Percentiles rank a stretch among this genome's conserved stretches.
Conservation (phyloP, 495 filamentous ascomycete species). For the Hypoxylon lienhwacheense region DNA sequence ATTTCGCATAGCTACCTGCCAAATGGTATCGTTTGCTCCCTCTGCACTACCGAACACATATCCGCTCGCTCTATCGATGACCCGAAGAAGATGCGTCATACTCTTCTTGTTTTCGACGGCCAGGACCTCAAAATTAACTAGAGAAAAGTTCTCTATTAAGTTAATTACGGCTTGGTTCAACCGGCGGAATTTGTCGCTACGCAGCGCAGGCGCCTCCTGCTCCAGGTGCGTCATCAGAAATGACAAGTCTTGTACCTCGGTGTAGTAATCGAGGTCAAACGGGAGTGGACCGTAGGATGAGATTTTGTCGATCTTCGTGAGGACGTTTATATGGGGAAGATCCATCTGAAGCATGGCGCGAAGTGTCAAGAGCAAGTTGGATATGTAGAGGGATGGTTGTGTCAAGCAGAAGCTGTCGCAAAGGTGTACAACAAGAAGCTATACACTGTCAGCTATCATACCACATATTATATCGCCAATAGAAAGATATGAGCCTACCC, state of each 20-base stretch:
- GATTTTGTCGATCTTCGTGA: slow-evolving; percentile 96
- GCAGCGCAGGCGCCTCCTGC: slow-evolving; percentile 55
- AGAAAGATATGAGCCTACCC: slow-evolving; percentile 66
- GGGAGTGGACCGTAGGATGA: slow-evolving; percentile 73
- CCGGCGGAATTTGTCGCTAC: slow-evolving; percentile 71
- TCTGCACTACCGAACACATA: slow-evolving; percentile 92
- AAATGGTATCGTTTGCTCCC: slow-evolving; percentile 89
- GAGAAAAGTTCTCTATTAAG: slow-evolving; percentile 81
- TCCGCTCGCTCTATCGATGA: slow-evolving; percentile 86
- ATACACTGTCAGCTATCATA: slow-evolving; percentile 14
- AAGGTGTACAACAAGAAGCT: slow-evolving; percentile 90
- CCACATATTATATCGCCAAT: background rate
- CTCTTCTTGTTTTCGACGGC: slow-evolving; percentile 94
- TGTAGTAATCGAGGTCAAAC: slow-evolving; percentile 95
- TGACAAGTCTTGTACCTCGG: slow-evolving; percentile 90
- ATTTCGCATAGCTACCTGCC: slow-evolving; percentile 92
- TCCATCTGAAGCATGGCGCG: slow-evolving; percentile 98
- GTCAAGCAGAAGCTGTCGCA: slow-evolving; percentile 91
- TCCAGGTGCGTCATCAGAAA: slow-evolving; percentile 81
- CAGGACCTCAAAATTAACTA: slow-evolving; percentile 89
- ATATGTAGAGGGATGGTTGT: slow-evolving; percentile 90
- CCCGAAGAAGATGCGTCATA: slow-evolving; percentile 86
- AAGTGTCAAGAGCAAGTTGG: slow-evolving; percentile 85
- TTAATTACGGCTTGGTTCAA: slow-evolving; percentile 86
- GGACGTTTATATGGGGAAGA: slow-evolving; percentile 79